Conservation (phyloP, 768 basidiomycete genomes). For the Suillus ampliporus region DNA sequence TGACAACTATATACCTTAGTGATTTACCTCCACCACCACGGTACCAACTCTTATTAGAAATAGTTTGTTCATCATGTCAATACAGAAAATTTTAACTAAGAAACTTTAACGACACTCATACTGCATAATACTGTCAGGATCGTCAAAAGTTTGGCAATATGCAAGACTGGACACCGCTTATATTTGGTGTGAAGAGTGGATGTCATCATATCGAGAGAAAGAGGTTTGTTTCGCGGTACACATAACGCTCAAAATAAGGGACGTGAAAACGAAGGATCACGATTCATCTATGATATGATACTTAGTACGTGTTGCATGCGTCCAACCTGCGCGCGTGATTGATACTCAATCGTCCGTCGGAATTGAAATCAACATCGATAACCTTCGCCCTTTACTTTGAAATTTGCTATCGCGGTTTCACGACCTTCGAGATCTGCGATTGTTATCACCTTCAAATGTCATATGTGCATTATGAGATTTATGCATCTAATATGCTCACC, state of each 20-base stretch:
- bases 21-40: background rate
- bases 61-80: background rate
- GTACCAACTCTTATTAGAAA: background rate
- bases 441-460: background rate
- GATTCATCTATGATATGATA: background rate
- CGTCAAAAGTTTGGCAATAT: no score
- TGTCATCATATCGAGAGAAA: no score
- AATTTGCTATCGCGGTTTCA: background rate
- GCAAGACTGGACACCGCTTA: no score
- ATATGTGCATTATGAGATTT: no score
- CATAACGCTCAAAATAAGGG: no score
- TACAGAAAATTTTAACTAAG: background rate
- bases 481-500: no score
- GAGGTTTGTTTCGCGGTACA: background rate
- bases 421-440: slow-evolving; percentile 1
- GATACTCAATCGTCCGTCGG: background rate
- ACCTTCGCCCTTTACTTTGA: background rate
- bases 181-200: no score
- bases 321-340: background rate
- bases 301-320: background rate
- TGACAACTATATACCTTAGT: background rate
- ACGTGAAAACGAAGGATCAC: no score
- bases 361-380: background rate
- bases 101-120: no score
- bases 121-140: no score